phyloP scores from a whole-genome alignment of 225 moss, liverwort and hornwort genomes.

The Lunularia cruciata region DNA sequence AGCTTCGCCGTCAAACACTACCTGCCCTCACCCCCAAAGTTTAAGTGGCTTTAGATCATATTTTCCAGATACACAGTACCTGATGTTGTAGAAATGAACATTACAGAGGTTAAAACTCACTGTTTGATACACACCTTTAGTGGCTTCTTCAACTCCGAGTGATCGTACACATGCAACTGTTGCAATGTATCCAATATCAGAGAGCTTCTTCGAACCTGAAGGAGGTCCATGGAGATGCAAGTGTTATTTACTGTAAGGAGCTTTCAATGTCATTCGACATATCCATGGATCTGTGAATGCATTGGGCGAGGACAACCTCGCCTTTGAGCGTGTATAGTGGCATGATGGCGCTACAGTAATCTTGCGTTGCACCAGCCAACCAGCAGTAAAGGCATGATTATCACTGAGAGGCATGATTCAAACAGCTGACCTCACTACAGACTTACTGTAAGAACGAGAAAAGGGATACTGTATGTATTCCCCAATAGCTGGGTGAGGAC shows the following conservation, averaged over 20 bases:
- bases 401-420: no score
- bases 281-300: no score
- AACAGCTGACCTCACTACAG: no score
- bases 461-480: slow-evolving; percentile 48
- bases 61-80: not conserved
- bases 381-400: no score
- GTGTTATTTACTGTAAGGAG: no score
- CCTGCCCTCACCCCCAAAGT: slow-evolving; percentile 36
- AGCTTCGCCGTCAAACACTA: slow-evolving; percentile 73
- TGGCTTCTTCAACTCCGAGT: slow-evolving; percentile 64
- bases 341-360: no score
- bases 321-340: no score
- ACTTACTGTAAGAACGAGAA: slow-evolving; percentile 61
- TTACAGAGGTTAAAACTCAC: not conserved
- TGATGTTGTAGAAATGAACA: not conserved
- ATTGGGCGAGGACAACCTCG: no score
- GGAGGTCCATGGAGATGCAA: no score
- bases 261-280: no score
- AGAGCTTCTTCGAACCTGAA: slow-evolving; percentile 61
- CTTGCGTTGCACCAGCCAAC: no score
- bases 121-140: slow-evolving; percentile 51
- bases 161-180: slow-evolving; percentile 49
- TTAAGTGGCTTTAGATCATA: not conserved
- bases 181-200: slow-evolving; percentile 64
- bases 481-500: slow-evolving; percentile 53